Evolutionary conservation across 495 filamentous ascomycete species (phyloP), one percentile per base, ranked within the genome.

Genomic region (Immersiella caudata): DNA sequence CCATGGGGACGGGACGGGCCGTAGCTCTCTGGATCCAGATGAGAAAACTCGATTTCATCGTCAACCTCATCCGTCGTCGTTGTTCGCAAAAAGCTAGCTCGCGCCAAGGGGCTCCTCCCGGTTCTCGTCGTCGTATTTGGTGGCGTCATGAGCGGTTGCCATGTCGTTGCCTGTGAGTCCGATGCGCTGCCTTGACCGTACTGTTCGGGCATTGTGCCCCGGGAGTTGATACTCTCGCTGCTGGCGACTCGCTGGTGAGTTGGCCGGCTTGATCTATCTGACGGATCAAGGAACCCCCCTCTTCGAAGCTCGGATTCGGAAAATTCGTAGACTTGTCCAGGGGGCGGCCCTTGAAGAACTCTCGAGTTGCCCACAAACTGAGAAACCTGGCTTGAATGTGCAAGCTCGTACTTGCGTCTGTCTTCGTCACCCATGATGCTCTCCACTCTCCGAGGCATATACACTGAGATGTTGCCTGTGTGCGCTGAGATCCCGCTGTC

Each of bases 351-450:
- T 66, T 85, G 81, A 52, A 84, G 85, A 35, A 81, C 82, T 27
- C 84, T 82, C 11, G 82, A 83, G 20, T 82, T 83, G 64, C 79
- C 82, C 49, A 76, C 69, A 69, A 77, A 75, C 57, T 75, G 73
- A 62, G 70, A 73, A 21, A 78, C 68, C 57, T 87, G 88, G 67
- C 79, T 85, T 40, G 90, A 85, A 73, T 88, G 88, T 9, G 89
- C 89, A 72, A 90, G 82, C 65, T 86, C 82, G 64, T 91, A 88
- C 73, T 91, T 93, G 67, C 82, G 83, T 29, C 86, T 81, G 70
- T 93, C 91, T 76, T 93, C 90, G 24, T 90, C 90, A 49, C 86
- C 89, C 87, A 95, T 90, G 69, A 96, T 85, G 74, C 87, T 93
- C 68, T 97, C 94, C 9, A 97, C 90, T 46, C 89, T 86, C 22